Evolutionary conservation across 495 filamentous ascomycete species (phyloP).

Genomic region (Daldinia grandis): DNA sequence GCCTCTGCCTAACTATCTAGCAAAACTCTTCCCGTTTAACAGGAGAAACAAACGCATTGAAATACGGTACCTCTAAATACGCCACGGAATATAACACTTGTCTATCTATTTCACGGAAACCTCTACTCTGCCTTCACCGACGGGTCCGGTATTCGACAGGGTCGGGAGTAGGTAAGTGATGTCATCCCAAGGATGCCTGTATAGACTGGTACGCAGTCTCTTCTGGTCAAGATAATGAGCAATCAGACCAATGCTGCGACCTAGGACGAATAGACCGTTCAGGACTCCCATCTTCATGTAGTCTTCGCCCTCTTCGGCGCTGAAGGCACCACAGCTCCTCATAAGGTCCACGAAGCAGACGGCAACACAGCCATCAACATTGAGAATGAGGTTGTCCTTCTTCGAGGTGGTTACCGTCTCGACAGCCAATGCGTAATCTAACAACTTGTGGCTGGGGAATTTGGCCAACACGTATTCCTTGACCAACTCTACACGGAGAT

Average conservation of each 20-base stretch:
- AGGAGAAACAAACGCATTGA: constrained; percentile 2
- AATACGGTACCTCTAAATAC: constrained; percentile 26
- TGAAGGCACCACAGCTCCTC: constrained; percentile 97
- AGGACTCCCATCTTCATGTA: constrained; percentile 94
- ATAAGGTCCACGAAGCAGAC: constrained; percentile 98
- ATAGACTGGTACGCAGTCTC: constrained; percentile 95
- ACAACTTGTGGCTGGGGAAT: constrained; percentile 95
- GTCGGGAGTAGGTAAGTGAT: constrained; percentile 95
- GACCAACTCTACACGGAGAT: constrained; percentile 98
- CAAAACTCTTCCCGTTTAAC: constrained; percentile 10
- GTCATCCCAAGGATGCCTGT: constrained; percentile 98
- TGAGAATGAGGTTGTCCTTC: constrained; percentile 99
- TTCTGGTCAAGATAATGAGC: constrained; percentile 99
- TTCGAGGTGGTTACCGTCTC: constrained; percentile 98
- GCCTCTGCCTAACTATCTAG: constrained; percentile 11
- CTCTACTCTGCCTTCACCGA: constrained; percentile 92
- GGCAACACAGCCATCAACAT: constrained; percentile 97
- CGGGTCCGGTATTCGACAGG: constrained; percentile 72
- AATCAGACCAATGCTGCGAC: constrained; percentile 96
- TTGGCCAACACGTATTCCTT: constrained; percentile 98
- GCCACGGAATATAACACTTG: constrained; percentile 17
- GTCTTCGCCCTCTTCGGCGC: constrained; percentile 80
- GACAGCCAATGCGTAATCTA: constrained; percentile 97
- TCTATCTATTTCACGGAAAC: constrained; percentile 65
- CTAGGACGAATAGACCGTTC: constrained; percentile 98